A percentile compares a stretch with the other conserved stretches of the same genome.
These are phyloP conservation scores for Ampelomyces quisqualis DNA, from an alignment of 2,329 filamentous ascomycete species.

Conservation along the genomic window DNA sequence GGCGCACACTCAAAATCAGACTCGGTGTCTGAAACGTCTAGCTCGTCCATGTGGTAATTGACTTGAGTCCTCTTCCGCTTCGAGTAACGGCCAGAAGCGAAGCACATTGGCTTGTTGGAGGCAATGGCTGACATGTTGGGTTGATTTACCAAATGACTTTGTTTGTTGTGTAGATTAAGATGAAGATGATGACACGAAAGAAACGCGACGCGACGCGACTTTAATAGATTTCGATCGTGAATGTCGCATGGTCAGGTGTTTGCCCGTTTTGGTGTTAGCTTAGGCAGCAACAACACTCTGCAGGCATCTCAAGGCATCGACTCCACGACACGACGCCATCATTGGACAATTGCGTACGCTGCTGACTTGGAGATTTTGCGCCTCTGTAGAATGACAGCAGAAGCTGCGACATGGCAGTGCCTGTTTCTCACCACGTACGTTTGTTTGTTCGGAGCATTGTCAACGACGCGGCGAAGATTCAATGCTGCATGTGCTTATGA, in stretches of 20 bases:
- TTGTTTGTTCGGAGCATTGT: no score
- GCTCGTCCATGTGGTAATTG: conserved; percentile 30
- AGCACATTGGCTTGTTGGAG: conserved; percentile 10
- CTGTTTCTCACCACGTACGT: no score
- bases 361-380: no score
- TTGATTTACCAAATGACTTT: neutral
- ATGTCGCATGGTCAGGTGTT: conserved; percentile 16
- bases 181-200: conserved; percentile 29
- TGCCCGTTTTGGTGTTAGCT: conserved; percentile 24
- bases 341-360: conserved; percentile 3
- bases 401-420: no score
- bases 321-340: conserved; percentile 8
- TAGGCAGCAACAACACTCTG: conserved; percentile 35
- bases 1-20: conserved; percentile 18
- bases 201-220: conserved; percentile 24
- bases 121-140: conserved; percentile 18
- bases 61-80: conserved; percentile 40
- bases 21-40: conserved; percentile 24
- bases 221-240: conserved; percentile 16
- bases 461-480: no score
- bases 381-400: no score
- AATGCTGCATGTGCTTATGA: no score
- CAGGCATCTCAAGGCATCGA: conserved; percentile 36
- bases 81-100: conserved; percentile 28
- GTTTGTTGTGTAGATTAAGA: conserved; percentile 11